Evolutionary conservation across 2,329 filamentous ascomycete genomes (phyloP).

Genomic region (Stagonosporopsis rhizophila): DNA sequence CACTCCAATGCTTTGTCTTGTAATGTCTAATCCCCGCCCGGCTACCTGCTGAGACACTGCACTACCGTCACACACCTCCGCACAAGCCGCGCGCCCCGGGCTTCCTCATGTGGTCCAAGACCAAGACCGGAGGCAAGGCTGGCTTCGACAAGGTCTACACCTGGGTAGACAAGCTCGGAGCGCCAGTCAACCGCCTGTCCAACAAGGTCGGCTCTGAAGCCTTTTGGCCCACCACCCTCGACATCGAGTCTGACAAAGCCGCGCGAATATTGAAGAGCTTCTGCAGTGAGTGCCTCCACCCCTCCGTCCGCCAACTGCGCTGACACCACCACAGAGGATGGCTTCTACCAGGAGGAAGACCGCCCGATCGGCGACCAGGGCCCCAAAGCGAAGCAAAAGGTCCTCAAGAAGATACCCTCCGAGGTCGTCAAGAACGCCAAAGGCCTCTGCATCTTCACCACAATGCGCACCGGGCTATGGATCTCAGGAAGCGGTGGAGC

Average conservation of each 20-base stretch:
- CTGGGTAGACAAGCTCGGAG: constrained; percentile 71
- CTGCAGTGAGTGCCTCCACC: constrained; percentile 70
- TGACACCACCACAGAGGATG: constrained; percentile 61
- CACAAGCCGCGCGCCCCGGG: constrained; percentile 6
- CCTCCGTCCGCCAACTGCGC: neutral
- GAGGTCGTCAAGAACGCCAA: constrained; percentile 86
- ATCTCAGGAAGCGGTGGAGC: constrained; percentile 89
- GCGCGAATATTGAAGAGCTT: constrained; percentile 89
- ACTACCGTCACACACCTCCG: constrained; percentile 20
- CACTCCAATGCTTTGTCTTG: constrained; percentile 19
- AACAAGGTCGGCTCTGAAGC: constrained; percentile 83
- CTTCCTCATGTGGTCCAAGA: constrained; percentile 43
- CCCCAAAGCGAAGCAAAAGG: constrained; percentile 67
- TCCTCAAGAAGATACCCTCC: constrained; percentile 83
- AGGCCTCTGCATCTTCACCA: constrained; percentile 91
- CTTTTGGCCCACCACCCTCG: constrained; percentile 85
- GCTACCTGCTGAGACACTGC: constrained; percentile 28
- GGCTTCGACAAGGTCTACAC: constrained; percentile 77
- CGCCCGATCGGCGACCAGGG: constrained; percentile 54
- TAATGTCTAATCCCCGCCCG: constrained; percentile 33
- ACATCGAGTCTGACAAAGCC: constrained; percentile 90
- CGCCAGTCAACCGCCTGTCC: constrained; percentile 79
- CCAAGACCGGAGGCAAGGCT: constrained; percentile 44
- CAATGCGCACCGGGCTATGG: constrained; percentile 93
- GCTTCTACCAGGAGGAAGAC: constrained; percentile 68